Percentiles rank a stretch among this genome's conserved stretches.
phyloP scores from a whole-genome alignment of 306 rosid genomes.

The Fagus crenata region DNA sequence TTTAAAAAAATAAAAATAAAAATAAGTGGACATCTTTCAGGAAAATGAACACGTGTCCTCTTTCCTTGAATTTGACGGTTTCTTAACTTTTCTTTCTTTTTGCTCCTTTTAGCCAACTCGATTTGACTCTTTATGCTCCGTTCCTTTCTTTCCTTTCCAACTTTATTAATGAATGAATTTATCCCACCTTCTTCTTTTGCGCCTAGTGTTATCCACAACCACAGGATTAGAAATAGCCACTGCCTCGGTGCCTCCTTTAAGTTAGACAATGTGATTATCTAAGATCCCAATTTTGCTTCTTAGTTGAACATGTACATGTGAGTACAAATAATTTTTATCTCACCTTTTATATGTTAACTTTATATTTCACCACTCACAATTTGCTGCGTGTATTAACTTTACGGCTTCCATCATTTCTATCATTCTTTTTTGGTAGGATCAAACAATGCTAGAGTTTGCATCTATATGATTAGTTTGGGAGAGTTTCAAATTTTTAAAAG shows the following conservation, averaged over 20 bases:
- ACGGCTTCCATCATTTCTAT: no score
- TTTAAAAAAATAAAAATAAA: no score
- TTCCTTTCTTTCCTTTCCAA: background rate
- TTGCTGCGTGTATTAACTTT: no score
- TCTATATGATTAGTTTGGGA: no score
- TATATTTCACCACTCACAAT: no score
- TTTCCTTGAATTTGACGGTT: constrained; percentile 18
- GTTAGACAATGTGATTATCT: background rate
- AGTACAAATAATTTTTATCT: background rate
- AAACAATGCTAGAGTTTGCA: no score
- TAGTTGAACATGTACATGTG: background rate
- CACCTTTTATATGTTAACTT: no score
- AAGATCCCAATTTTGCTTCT: background rate
- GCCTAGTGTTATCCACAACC: constrained; percentile 13
- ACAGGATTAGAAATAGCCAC: constrained; percentile 21
- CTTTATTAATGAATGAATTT: background rate
- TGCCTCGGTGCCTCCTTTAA: background rate
- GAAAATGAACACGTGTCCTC: constrained; percentile 31
- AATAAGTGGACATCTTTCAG: no score
- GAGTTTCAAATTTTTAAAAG: no score
- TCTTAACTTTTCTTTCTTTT: constrained; percentile 20
- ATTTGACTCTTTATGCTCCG: constrained; percentile 33
- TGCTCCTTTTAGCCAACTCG: constrained; percentile 32
- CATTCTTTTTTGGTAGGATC: no score
- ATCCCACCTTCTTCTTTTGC: background rate